These are phyloP conservation scores for Coriolopsis trogii DNA, from an alignment of 1,284 basidiomycete species.

Conservation along the genomic window DNA sequence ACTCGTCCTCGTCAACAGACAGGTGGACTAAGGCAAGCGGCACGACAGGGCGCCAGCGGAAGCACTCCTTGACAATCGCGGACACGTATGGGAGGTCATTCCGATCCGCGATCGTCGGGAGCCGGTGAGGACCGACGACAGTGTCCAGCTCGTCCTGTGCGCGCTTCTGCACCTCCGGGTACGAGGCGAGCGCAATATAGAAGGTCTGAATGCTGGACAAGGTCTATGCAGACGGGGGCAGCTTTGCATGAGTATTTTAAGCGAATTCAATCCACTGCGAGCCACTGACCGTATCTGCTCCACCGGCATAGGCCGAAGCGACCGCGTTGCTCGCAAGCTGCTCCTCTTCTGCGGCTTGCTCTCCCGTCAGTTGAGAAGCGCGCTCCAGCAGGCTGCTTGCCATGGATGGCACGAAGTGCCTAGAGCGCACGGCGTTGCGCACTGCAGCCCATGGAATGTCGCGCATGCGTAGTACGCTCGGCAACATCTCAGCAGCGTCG, in stretches of 20 bases:
- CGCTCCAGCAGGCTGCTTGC: constrained; percentile 3
- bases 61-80: constrained; percentile 16
- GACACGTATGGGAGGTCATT: constrained; percentile 13
- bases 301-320: constrained; percentile 13
- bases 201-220: constrained; percentile 7
- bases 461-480: background rate
- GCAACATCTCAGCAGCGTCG: background rate
- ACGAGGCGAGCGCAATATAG: constrained; percentile 25
- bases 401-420: constrained; percentile 2
- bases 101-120: constrained; percentile 18
- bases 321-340: constrained; percentile 5
- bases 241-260: too few species aligned
- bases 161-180: constrained; percentile 26
- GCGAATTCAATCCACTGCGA: too few species aligned
- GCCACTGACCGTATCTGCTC: constrained; percentile 1
- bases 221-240: too few species aligned
- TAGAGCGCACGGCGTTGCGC: too few species aligned
- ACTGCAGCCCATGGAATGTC: constrained; percentile 14
- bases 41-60: constrained; percentile 21
- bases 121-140: constrained; percentile 17
- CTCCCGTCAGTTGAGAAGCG: background rate
- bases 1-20: constrained; percentile 20
- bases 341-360: constrained; percentile 5
- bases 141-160: constrained; percentile 34
- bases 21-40: constrained; percentile 19